Conservation (phyloP, 2,329 filamentous ascomycete genomes). For the Pseudocercospora fijiensis region DNA sequence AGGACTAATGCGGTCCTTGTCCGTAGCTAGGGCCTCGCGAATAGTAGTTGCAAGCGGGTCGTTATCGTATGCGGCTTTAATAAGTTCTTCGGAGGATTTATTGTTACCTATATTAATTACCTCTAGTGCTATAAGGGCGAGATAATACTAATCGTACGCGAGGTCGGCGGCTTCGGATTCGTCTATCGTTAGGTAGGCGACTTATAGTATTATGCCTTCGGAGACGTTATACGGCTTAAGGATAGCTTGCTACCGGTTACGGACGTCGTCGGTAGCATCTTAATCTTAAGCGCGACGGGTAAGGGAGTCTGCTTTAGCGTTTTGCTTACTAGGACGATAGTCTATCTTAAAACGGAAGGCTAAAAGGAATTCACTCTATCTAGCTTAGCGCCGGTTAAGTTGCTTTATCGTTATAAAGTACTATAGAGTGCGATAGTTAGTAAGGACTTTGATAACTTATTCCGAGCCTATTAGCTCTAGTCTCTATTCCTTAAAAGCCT, state of each 20-base stretch:
- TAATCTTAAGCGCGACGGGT: background rate
- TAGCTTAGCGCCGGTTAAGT: conserved; percentile 32
- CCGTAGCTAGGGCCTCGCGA: background rate
- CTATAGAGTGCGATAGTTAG: conserved; percentile 35
- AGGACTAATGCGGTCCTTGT: background rate
- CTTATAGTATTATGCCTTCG: background rate
- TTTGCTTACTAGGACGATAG: conserved; percentile 15
- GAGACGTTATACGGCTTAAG: background rate
- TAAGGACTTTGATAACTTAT: conserved; percentile 27
- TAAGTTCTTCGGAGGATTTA: background rate
- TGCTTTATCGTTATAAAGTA: conserved; percentile 35
- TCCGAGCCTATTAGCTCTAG: conserved; percentile 22
- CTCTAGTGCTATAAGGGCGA: background rate
- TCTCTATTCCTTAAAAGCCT: conserved; percentile 31
- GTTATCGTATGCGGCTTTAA: background rate
- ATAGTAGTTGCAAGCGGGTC: background rate
- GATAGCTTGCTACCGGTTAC: background rate
- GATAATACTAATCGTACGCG: background rate
- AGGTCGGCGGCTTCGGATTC: background rate
- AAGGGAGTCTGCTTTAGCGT: background rate
- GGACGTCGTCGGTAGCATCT: background rate
- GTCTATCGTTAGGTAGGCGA: background rate
- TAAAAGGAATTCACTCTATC: conserved; percentile 25
- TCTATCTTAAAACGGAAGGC: conserved; percentile 9
- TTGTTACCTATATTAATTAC: background rate